A percentile compares a stretch with the other conserved stretches of the same genome.
phyloP scores from a whole-genome alignment of 2,329 filamentous ascomycete species.

The Trichoderma arundinaceum region DNA sequence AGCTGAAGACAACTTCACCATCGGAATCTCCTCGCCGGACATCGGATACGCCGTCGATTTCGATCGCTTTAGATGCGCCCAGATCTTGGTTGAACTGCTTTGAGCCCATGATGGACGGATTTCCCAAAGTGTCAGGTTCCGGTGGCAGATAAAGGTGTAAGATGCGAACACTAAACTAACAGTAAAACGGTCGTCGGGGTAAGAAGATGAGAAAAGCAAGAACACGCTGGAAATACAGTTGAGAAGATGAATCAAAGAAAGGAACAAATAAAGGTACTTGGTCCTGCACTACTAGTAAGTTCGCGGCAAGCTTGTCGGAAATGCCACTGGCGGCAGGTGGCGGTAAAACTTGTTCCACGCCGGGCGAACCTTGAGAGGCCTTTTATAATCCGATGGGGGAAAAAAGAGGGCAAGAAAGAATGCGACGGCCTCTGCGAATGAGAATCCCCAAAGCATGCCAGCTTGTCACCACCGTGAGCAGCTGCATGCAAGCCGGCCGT shows the following conservation, averaged over 20 bases:
- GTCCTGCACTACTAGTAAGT: neutral
- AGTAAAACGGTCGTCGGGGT: neutral
- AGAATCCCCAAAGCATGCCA: neutral
- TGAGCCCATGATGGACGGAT: constrained; percentile 61
- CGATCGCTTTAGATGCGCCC: constrained; percentile 46
- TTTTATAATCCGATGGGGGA: neutral
- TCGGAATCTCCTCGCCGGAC: constrained; percentile 71
- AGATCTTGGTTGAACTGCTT: constrained; percentile 68
- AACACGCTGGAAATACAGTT: neutral
- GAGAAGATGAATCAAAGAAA: neutral
- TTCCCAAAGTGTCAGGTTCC: neutral
- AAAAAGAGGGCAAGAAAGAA: neutral
- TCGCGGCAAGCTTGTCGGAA: neutral
- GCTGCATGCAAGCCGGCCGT: constrained; percentile 1
- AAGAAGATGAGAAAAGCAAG: neutral
- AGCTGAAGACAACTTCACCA: constrained; percentile 71
- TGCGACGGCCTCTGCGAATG: neutral
- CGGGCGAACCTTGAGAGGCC: neutral
- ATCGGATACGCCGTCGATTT: constrained; percentile 56
- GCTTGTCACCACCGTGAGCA: neutral
- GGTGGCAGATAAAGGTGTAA: neutral
- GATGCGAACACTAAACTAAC: neutral
- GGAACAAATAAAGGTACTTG: too few relatives aligned
- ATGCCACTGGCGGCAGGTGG: neutral
- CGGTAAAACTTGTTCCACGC: neutral